phyloP scores from a whole-genome alignment of 257 asterid species.

The Coffea canephora region DNA sequence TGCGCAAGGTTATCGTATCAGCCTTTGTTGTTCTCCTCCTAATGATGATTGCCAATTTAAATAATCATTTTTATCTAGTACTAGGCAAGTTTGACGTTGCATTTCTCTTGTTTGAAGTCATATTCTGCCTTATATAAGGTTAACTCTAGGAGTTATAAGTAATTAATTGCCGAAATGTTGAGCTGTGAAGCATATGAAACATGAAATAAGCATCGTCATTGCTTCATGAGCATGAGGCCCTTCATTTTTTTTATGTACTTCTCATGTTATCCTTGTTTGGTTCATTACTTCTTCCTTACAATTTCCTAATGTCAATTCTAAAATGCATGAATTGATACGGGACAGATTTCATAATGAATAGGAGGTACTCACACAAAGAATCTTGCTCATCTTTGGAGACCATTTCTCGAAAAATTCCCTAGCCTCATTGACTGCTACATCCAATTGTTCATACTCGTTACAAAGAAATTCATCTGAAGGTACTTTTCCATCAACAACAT shows the following conservation, averaged over 20 bases:
- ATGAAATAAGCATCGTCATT: background rate
- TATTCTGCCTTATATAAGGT: background rate
- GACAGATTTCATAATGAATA: constrained; percentile 5
- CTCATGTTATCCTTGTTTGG: background rate
- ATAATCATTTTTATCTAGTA: background rate
- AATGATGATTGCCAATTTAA: background rate
- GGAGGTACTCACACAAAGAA: constrained; percentile 65
- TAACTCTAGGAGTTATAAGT: background rate
- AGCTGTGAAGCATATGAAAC: background rate
- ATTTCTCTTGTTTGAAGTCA: background rate
- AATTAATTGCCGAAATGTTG: background rate
- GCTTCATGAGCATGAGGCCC: background rate
- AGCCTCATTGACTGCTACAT: constrained; percentile 72
- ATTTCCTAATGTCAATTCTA: constrained; percentile 4
- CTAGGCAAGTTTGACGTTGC: background rate
- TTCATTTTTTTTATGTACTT: background rate
- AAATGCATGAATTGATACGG: background rate
- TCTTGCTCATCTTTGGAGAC: constrained; percentile 91
- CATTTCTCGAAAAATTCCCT: constrained; percentile 86
- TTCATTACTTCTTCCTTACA: background rate
- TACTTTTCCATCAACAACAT: constrained; percentile 40
- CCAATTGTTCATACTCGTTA: constrained; percentile 73
- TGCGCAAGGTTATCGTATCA: background rate
- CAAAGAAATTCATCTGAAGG: constrained; percentile 46
- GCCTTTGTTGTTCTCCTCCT: background rate